Conservation (phyloP, 2,329 filamentous ascomycete genomes). For the Biscogniauxia marginata region DNA sequence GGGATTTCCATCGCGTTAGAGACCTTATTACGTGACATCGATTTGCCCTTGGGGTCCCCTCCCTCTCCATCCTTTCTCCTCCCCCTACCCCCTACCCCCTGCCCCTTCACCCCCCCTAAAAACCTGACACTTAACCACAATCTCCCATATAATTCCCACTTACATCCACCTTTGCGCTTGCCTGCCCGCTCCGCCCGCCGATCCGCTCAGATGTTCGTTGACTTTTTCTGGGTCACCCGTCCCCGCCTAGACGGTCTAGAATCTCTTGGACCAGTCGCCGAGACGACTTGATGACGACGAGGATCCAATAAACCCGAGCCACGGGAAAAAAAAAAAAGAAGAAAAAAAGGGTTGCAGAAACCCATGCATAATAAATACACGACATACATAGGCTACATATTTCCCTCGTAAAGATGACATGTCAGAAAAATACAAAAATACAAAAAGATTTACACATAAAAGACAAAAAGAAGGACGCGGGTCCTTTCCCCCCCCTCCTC, state of each 20-base stretch:
- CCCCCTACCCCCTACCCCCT: neutral
- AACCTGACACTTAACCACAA: neutral
- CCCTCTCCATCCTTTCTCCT: neutral
- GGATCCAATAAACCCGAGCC: slow-evolving; percentile 21
- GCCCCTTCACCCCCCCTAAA: neutral
- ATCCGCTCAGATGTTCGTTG: neutral
- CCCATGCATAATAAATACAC: neutral
- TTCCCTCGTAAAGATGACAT: neutral
- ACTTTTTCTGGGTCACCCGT: slow-evolving; percentile 10
- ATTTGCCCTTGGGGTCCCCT: neutral
- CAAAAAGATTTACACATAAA: too few species aligned
- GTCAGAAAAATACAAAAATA: neutral
- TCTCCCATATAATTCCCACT: neutral
- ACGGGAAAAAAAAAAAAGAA: too few species aligned
- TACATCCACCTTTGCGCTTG: neutral
- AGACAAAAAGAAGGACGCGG: neutral
- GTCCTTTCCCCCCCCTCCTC: neutral
- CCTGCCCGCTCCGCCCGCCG: neutral
- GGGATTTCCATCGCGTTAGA: slow-evolving; percentile 18
- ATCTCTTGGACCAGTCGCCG: slow-evolving; percentile 10
- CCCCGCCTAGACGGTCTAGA: neutral
- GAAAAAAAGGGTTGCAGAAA: neutral
- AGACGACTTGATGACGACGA: slow-evolving; percentile 8
- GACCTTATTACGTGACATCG: neutral
- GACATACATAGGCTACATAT: neutral